phyloP scores from a whole-genome alignment of 148 eudicot species.

The Diospyros kaki region DNA sequence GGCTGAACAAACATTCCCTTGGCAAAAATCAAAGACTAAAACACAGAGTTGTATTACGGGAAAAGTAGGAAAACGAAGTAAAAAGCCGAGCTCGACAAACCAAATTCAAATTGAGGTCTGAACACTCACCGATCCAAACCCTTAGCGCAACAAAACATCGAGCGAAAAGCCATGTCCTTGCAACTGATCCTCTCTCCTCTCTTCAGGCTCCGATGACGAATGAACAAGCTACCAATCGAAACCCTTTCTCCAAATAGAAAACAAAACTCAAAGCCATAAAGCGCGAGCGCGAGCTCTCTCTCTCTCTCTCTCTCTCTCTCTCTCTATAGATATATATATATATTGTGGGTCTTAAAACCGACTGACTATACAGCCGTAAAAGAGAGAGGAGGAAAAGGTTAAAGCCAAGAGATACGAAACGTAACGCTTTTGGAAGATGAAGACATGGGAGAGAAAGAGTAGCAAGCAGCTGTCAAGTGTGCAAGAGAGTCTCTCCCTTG shows the following conservation, averaged over 20 bases:
- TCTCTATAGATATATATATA: neutral
- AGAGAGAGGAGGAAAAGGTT: neutral
- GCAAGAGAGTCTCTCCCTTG: too few relatives aligned
- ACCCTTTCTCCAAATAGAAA: neutral
- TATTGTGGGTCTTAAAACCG: neutral
- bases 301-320: neutral
- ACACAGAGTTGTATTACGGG: neutral
- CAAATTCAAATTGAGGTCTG: slow-evolving; percentile 3
- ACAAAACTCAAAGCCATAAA: neutral
- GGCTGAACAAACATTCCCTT: neutral
- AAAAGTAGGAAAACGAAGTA: neutral
- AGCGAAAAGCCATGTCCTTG: slow-evolving; percentile 34
- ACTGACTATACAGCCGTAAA: neutral
- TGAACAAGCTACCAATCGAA: neutral
- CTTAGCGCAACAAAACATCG: slow-evolving; percentile 37
- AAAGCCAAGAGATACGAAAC: neutral
- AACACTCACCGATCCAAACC: slow-evolving; percentile 46
- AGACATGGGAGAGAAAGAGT: neutral
- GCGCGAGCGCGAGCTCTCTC: neutral
- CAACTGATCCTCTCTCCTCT: neutral
- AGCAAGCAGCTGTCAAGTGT: too few relatives aligned
- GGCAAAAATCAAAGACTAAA: neutral
- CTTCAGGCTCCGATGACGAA: neutral
- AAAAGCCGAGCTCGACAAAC: neutral
- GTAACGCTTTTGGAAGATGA: slow-evolving; percentile 3